Percentiles rank a stretch among this genome's conserved stretches.
Conservation (phyloP, 2,329 filamentous ascomycete species). For the Ceratocystis alfenasii region DNA sequence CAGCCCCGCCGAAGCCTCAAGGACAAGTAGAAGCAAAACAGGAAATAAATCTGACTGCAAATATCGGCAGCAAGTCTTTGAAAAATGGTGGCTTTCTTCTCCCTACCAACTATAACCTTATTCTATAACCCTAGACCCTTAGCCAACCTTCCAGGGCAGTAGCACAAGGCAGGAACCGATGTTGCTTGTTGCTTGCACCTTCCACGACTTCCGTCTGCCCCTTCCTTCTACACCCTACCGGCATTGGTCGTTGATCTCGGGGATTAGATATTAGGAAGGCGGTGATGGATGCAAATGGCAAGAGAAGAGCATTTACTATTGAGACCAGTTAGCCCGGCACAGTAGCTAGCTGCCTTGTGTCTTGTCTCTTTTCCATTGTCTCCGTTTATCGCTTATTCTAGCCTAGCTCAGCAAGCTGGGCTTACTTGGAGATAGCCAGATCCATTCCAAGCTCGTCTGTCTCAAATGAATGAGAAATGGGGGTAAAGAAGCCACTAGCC, state of each 20-base stretch:
- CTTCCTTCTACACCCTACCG: not conserved
- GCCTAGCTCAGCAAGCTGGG: too few species aligned
- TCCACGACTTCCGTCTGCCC: not conserved
- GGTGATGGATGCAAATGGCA: too few species aligned
- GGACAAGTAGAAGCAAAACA: too few species aligned
- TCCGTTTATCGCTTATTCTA: too few species aligned
- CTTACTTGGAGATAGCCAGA: not conserved
- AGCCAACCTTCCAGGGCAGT: not conserved
- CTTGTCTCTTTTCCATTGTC: not conserved
- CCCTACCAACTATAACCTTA: not conserved
- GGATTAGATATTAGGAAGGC: too few species aligned
- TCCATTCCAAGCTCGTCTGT: not conserved
- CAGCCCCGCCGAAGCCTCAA: too few species aligned
- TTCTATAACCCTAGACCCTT: not conserved
- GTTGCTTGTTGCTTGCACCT: not conserved
- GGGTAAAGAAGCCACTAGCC: too few species aligned
- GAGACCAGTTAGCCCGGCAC: too few species aligned
- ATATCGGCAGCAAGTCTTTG: not conserved
- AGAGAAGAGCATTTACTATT: too few species aligned
- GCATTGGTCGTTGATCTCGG: not conserved
- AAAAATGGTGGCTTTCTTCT: not conserved
- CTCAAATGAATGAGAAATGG: too few species aligned
- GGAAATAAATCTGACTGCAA: not conserved
- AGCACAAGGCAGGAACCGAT: not conserved
- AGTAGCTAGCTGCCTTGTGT: not conserved